Base-by-base conservation (phyloP, 1,284 basidiomycete genomes). In the Volvariella volvacea region DNA sequence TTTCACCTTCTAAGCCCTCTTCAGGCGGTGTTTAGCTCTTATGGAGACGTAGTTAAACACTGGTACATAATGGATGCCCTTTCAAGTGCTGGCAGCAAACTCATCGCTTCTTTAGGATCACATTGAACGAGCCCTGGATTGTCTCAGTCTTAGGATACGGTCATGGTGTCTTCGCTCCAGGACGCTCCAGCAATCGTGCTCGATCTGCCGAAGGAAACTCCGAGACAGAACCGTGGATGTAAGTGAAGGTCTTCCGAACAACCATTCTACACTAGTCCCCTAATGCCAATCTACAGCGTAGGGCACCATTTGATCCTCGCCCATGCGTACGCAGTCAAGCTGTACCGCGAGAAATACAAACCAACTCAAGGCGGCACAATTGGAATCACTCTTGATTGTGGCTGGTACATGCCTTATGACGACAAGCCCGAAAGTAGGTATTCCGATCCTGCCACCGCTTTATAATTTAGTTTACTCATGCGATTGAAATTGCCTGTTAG, bases 81-180 rank as follows among this genome's bases (percentile, higher is more conserved):
- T 9, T 17, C 12, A 16, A 32, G 12, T 41, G 37, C 14, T 40
- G 20, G 14, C 21, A 3, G n/a, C 6, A 28, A 28, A 33, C 16
- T 17, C 16, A 45, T 20, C 22, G 17, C 14, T 32, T 17, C 38
- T 40, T 14, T 39, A 80, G 79, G 80, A 65, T 82, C 38, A 83
- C 80, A 0, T 62, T 83, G 60, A 88, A 88, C 58, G 84, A 88
- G 64, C 84, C 83, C 0, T 87, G 79, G 80, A 81, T 78, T 52
- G 67, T 82, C 44, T 73, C 84, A n/a, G 68, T 79, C 39, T 71
- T 84, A 25, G 85, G 86, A 2, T 81, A 84, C 54, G 78, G 76
- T 20, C 67, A 74, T 34, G 83, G 79, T 20, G 67, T 76, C 2
- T 83, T 83, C 51, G 81, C 82, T 1, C 80, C 81, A n/a, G 81